phyloP scores from a whole-genome alignment of 345 rosid genomes.

The Psidium guajava region DNA sequence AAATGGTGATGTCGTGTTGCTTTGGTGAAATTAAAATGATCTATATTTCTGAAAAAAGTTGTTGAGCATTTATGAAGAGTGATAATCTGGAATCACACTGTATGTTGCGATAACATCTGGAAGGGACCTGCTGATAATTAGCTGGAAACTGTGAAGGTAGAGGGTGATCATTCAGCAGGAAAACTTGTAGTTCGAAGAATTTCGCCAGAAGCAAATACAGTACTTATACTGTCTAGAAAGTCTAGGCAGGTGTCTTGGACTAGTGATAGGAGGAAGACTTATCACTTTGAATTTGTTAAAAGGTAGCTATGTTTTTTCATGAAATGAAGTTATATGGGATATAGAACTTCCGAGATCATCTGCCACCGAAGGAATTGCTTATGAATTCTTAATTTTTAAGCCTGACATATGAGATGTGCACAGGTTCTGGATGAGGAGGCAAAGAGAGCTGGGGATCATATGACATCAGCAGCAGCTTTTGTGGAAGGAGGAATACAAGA shows the following conservation, averaged over 20 bases:
- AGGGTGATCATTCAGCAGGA: not conserved
- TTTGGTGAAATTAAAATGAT: not conserved
- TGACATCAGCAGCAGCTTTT: slow-evolving; percentile 63
- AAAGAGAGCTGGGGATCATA: slow-evolving; percentile 22
- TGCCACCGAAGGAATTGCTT: not conserved
- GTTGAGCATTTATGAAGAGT: not conserved
- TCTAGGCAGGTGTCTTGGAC: not conserved
- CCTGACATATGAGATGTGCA: not conserved
- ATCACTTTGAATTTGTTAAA: not conserved
- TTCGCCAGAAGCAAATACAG: not conserved
- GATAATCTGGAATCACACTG: not conserved
- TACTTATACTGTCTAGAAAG: not conserved
- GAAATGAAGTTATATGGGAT: not conserved
- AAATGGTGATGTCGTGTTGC: not conserved
- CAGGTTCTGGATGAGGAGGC: slow-evolving; percentile 29
- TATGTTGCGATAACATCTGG: not conserved
- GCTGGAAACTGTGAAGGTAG: not conserved
- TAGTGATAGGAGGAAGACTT: not conserved
- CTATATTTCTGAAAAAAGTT: not conserved
- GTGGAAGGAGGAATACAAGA: slow-evolving; percentile 69
- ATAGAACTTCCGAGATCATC: not conserved
- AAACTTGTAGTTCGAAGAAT: not conserved
- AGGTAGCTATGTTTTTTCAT: not conserved
- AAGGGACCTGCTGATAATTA: not conserved
- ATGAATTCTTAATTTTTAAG: not conserved